Evolutionary conservation across 2,329 filamentous ascomycete genomes (phyloP), one percentile per base, ranked within the genome.

Genomic region (Fusarium miscanthi): DNA sequence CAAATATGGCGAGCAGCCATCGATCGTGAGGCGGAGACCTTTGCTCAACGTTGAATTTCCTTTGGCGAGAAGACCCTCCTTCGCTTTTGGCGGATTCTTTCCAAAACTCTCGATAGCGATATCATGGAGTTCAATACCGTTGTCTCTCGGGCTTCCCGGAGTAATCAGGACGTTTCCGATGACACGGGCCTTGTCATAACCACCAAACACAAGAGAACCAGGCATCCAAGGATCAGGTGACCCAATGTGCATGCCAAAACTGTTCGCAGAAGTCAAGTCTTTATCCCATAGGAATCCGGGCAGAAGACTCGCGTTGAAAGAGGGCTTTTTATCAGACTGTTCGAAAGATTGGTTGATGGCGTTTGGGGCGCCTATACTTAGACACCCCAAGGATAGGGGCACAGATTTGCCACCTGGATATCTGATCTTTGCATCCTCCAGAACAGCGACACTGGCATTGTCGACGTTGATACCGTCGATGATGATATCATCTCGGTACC

Each of bases 231-330:
- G 63, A 2, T 56, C 27, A 5, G 23, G 33, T 4, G 63, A 65
- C 3, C 63, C 63, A 3, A 65, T 63, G 25, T 63, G 63, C 63
- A 65, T 65, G 6, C 63, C 58, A 14, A 41, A 65, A 6, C 57
- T 62, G 12, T 65, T 54, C 1, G 62, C 48, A 7, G 38, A n/a
- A 2, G 62, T 65, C 11, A 38, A 43, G 5, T 37, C 21, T 3
- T 37, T 48, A 3, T 65, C 58, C 57, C 58, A 65, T 12, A 65
- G 4, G 23, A 30, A 65, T 6, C 62, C 62, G 8, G 62, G 43
- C 3, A 59, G 41, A 25, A 65, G 25, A 27, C 42, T 65, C 3
- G 27, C 48, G 12, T 65, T 63, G 41, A 33, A 41, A 46, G 30
- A 27, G 5, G 62, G 30, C 0, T 12, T 43, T 7, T 42, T 49